Base-by-base conservation (phyloP, 495 filamentous ascomycete species). In the Glutinoglossum americanum region DNA sequence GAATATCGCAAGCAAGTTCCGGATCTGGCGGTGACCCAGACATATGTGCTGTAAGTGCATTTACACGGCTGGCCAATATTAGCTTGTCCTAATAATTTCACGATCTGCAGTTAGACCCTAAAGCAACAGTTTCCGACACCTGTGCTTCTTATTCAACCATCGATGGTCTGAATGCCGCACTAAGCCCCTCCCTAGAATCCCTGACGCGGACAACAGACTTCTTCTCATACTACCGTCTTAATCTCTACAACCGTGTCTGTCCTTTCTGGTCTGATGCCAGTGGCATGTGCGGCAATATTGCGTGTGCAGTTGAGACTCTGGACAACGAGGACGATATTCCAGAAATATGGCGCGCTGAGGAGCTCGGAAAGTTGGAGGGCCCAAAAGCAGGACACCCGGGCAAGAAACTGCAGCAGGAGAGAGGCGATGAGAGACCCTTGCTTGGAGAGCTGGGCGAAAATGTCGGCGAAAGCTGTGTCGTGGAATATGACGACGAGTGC, bases 401-500 rank as follows among this genome's bases (percentile, higher is more conserved):
- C 3, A 83, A 78, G 64, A 77, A 77, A 59, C 71, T 80, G 37
- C 56, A 53, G 44, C 85, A 89, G 59, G 80, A 85, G 65, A 69
- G 77, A 41, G 75, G 79, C n/a, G 80, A 76, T 30, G 64, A 81
- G 61, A 74, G 77, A 60, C 92, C 92, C 15, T 73, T 98, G 19
- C 80, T 84, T 64, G 93, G 89, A 2, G 75, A 79, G 65, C 71
- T 98, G 37, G 92, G 92, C 33, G 85, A 88, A 54, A 74, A 82
- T 56, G 89, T 94, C 9, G 87, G 86, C 21, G 92, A 98, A 70
- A 94, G 86, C 64, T 98, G 92, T 68, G 86, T 98, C 45, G 81
- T 96, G 1, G 92, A 98, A 68, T 94, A 92, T 65, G 92, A 96
- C 63, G 93, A 97, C 62, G 92, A 98, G 66, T 96, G 92, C 61